phyloP scores from a whole-genome alignment of 345 rosid species.

The Bruguiera gymnorhiza region DNA sequence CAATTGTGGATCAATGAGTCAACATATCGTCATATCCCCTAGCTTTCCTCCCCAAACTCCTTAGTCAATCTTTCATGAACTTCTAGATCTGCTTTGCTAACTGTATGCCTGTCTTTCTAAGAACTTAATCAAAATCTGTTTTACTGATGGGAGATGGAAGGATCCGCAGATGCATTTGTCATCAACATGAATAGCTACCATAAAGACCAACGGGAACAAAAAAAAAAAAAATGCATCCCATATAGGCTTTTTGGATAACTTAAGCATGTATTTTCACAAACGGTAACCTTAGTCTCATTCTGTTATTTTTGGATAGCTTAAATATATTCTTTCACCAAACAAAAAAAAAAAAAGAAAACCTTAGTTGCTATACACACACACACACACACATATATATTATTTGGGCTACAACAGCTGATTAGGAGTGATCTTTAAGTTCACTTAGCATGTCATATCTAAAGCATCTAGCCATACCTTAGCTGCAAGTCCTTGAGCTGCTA shows the following conservation, averaged over 20 bases:
- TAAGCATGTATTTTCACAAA: background rate
- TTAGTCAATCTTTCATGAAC: constrained; percentile 95
- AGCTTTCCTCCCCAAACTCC: constrained; percentile 98
- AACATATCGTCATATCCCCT: constrained; percentile 12
- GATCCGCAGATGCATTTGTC: constrained; percentile 45
- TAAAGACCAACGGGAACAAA: background rate
- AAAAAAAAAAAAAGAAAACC: too few relatives aligned
- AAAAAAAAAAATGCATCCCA: background rate
- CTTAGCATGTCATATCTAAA: background rate
- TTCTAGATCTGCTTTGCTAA: constrained; percentile 80
- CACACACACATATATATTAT: too few relatives aligned
- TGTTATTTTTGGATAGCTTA: background rate
- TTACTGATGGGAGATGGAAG: constrained; percentile 80
- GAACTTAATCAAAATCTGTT: constrained; percentile 87
- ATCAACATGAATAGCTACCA: background rate
- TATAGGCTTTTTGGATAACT: background rate
- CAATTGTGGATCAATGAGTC: constrained; percentile 17
- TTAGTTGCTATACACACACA: too few relatives aligned
- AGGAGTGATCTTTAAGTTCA: background rate
- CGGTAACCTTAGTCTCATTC: background rate
- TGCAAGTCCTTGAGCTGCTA: constrained; percentile 71
- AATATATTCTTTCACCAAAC: too few relatives aligned
- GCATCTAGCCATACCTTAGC: constrained; percentile 43
- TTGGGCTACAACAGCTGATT: too few relatives aligned
- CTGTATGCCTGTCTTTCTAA: constrained; percentile 88